Base-by-base conservation (phyloP, 2,329 filamentous ascomycete species). In the Colletotrichum spinosum region DNA sequence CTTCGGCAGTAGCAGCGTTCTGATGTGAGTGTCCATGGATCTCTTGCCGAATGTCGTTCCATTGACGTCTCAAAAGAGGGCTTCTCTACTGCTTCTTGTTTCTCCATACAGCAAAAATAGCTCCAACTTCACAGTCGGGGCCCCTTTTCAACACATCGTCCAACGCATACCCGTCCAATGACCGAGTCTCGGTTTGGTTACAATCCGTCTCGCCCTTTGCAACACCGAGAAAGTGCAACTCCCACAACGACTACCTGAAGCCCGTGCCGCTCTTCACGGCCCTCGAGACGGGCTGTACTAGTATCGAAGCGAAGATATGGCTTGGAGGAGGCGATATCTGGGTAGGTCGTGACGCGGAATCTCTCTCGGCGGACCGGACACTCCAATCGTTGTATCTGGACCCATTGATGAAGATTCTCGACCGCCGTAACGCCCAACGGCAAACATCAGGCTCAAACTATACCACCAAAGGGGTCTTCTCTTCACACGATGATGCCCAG, bases 181-280 rank as follows among this genome's bases (percentile, higher is more conserved):
- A 25, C 25, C 25, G 25, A 25, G 25, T 25, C 25, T 25, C 25
- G 25, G 25, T 25, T 4, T 25, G 25, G 25, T 25, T 25, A 25
- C 25, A 25, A 25, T 25, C 25, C 25, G 25, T 25, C 25, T 25
- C 25, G 25, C 25, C 25, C 25, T 25, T 25, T 25, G 25, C 25
- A 25, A 25, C 25, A 25, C 25, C 25, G 25, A 25, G 25, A 25
- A 25, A 25, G 2, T 89, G 87, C 66, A 88, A 91, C 73, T 89
- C 86, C 1, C 89, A 92, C 72, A 91, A 92, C 70, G 90, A 92
- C 74, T 92, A 92, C 75, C 90, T 87, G 87, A 84, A 88, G 53
- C 79, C 80, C 12, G 79, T 85, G 0, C 89, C 90, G 0, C 79
- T 93, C 3, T 89, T 86, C 70, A 86, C 87, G 9, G 90, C 90